Evolutionary conservation across 805 yeast genomes (phyloP).

Genomic region (Metschnikowia rubicola): DNA sequence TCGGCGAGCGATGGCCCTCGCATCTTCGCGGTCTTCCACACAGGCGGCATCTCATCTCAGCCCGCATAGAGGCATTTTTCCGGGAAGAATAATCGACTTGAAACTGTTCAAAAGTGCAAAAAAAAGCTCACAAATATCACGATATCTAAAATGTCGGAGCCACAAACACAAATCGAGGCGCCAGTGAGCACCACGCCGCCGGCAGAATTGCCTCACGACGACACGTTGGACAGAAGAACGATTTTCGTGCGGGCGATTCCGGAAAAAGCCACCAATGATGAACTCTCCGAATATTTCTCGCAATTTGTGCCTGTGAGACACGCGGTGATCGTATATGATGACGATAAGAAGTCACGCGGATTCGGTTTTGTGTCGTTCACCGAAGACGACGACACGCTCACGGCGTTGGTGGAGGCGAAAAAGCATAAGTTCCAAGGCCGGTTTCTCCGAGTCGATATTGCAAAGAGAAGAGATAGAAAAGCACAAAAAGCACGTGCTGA

Average conservation of each 20-base stretch:
- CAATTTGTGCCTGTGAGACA: constrained; percentile 94
- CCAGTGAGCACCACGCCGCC: too few relatives aligned
- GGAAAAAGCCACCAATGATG: constrained; percentile 71
- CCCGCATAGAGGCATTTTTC: too few relatives aligned
- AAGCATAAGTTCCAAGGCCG: constrained; percentile 63
- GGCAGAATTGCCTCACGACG: constrained; percentile 8
- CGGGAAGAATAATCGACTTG: too few relatives aligned
- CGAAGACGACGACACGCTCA: constrained; percentile 74
- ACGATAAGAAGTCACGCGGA: constrained; percentile 76
- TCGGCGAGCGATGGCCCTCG: neutral
- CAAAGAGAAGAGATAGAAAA: constrained; percentile 86
- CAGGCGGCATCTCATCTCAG: too few relatives aligned
- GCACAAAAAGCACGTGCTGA: constrained; percentile 11
- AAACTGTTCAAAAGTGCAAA: too few relatives aligned
- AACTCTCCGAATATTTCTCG: constrained; percentile 80
- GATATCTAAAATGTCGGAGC: too few relatives aligned
- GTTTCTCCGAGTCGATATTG: constrained; percentile 74
- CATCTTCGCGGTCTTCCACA: too few relatives aligned
- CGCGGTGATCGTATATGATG: constrained; percentile 84
- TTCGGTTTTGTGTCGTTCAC: constrained; percentile 94
- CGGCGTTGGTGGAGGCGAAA: constrained; percentile 68
- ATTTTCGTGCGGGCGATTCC: constrained; percentile 88
- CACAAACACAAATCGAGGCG: too few relatives aligned
- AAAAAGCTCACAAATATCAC: too few relatives aligned
- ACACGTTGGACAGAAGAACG: constrained; percentile 54